Evolutionary conservation across 345 rosid species (phyloP), one percentile per base, ranked within the genome.

Genomic region (Pistacia integerrima): DNA sequence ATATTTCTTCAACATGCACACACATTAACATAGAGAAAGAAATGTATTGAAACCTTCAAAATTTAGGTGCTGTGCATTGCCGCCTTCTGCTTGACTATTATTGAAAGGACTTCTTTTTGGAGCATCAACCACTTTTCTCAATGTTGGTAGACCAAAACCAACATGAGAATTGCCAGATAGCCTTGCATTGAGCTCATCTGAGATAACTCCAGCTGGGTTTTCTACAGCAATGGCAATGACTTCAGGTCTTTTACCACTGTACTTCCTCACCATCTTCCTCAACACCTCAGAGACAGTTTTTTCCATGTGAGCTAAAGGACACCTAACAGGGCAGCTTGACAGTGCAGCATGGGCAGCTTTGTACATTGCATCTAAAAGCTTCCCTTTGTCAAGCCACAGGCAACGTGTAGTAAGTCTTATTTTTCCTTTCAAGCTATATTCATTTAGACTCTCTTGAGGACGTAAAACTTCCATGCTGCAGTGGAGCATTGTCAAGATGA

Each of bases 311-410:
- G 90, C 78, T 81, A 93, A 85, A 78, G 98, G 98, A 80, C 97
- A 88, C 46, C 77, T 91, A 74, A 89, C 90, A 44, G 98, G 97
- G 86, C 97, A 93, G 75, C 97, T 93, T 64, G 97, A 91, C 49
- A 93, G 88, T 64, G 98, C 84, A 69, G 95, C 99, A 80, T 91
- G 93, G 55, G 99, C 98, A 77, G 97, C 99, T 85, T 90, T 92
- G 80, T 92, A 84, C 64, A 96, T 94, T 65, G 94, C 94, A 77
- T 93, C 97, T 67, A 93, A 85, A 38, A 96, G 98, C 85, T 89
- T 91, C 74, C 99, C 97, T 81, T 93, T 93, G 82, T 96, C 99
- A 76, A 96, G 90, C 99, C 99, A 96, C 83, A 96, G 86, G 84
- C 99, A 93, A 33, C 98, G 92, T 11, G 99, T 96, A 20, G 98